Conservation (phyloP, 305 asterid genomes). For the Solanum hybrid region DNA sequence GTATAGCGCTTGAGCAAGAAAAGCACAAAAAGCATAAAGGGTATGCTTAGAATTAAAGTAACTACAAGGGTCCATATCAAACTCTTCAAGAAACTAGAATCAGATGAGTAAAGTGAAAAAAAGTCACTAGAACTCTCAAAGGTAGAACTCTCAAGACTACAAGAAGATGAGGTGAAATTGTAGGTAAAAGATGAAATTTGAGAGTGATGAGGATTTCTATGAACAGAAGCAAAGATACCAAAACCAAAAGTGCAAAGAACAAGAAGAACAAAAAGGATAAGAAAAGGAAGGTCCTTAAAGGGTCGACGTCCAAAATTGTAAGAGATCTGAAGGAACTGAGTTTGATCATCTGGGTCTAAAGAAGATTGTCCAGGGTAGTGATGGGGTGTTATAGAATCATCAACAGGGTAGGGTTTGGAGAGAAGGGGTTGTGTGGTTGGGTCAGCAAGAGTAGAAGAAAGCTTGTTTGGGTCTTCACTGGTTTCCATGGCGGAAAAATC, state of each 20-base stretch:
- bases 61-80: conserved; percentile 77
- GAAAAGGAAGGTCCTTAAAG: conserved; percentile 54
- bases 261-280: conserved; percentile 48
- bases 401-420: neutral
- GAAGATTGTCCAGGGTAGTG: conserved; percentile 18
- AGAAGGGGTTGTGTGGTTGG: conserved; percentile 53
- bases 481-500: conserved; percentile 35
- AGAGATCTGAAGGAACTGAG: conserved; percentile 81
- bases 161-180: conserved; percentile 45
- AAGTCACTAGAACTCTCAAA: conserved; percentile 14
- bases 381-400: conserved; percentile 1
- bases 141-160: conserved; percentile 24
- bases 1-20: conserved; percentile 68
- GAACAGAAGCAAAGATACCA: conserved; percentile 70
- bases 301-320: conserved; percentile 64
- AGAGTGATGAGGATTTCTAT: conserved; percentile 50
- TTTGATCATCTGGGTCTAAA: conserved; percentile 44
- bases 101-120: conserved; percentile 10
- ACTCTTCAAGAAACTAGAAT: conserved; percentile 40
- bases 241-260: conserved; percentile 58
- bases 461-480: conserved; percentile 52
- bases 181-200: conserved; percentile 39
- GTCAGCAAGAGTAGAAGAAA: conserved; percentile 29
- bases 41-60: conserved; percentile 54
- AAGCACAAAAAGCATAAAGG: conserved; percentile 51